phyloP scores from a whole-genome alignment of 176 grass and related monocot genomes.

The Triticum dicoccoides region DNA sequence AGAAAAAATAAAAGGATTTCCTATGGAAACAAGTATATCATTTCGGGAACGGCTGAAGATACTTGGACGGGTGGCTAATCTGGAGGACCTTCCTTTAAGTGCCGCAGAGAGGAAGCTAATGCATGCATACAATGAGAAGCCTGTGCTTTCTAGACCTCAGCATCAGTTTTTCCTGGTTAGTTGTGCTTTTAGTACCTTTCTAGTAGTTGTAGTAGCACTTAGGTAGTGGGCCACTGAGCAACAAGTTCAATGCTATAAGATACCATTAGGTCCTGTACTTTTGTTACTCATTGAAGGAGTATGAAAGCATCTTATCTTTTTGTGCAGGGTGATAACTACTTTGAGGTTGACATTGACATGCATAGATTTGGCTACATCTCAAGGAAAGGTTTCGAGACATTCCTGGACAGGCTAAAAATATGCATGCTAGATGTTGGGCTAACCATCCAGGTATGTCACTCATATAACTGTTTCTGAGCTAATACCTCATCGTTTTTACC shows the following conservation, averaged over 20 bases:
- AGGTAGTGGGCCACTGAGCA: background rate
- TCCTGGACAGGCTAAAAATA: constrained; percentile 87
- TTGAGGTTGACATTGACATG: constrained; percentile 98
- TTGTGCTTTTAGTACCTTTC: constrained; percentile 13
- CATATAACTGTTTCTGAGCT: background rate
- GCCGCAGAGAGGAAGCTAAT: constrained; percentile 89
- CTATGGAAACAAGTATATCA: constrained; percentile 68
- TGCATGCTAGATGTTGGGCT: constrained; percentile 87
- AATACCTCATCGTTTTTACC: background rate
- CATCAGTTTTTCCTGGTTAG: constrained; percentile 90
- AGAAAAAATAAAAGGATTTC: constrained; percentile 82
- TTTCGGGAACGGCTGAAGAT: constrained; percentile 94
- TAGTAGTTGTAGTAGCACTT: background rate
- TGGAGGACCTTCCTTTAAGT: constrained; percentile 94
- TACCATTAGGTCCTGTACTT: background rate
- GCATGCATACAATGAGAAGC: constrained; percentile 96
- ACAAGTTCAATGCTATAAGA: constrained; percentile 16
- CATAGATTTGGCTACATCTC: constrained; percentile 99
- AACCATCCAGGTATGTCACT: constrained; percentile 79
- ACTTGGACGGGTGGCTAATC: constrained; percentile 81
- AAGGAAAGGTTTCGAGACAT: constrained; percentile 93
- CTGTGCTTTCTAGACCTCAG: constrained; percentile 91
- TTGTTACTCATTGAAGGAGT: background rate
- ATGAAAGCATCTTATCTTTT: constrained; percentile 15
- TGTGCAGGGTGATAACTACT: constrained; percentile 84